phyloP scores from a whole-genome alignment of 2,329 filamentous ascomycete species.

The Akanthomyces uredinophilus region DNA sequence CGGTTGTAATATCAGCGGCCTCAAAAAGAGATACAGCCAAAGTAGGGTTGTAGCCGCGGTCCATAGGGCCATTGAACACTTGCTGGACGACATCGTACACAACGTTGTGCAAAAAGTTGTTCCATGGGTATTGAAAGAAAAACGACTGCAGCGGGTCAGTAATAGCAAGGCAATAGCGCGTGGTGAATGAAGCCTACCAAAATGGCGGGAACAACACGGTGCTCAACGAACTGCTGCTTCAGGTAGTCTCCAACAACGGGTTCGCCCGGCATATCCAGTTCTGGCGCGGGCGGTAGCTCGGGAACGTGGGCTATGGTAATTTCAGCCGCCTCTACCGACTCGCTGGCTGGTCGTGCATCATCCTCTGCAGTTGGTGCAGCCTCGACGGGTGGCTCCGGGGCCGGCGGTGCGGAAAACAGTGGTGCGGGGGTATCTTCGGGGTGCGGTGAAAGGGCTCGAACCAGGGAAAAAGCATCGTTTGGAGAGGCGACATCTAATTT shows the following conservation, averaged over 20 bases:
- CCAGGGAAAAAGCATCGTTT: not conserved
- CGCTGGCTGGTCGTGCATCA: slow-evolving; percentile 4
- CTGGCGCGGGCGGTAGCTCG: slow-evolving; percentile 14
- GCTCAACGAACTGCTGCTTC: slow-evolving; percentile 94
- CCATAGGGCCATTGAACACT: slow-evolving; percentile 98
- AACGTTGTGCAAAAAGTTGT: slow-evolving; percentile 98
- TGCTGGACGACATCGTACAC: slow-evolving; percentile 99
- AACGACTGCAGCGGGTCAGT: slow-evolving; percentile 61
- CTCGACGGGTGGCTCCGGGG: slow-evolving; percentile 26
- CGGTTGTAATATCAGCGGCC: slow-evolving; percentile 79
- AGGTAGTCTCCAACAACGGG: slow-evolving; percentile 91
- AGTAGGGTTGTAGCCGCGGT: slow-evolving; percentile 85
- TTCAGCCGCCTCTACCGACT: slow-evolving; percentile 9
- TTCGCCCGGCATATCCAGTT: slow-evolving; percentile 26
- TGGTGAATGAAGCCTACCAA: slow-evolving; percentile 57
- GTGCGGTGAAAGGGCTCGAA: slow-evolving; percentile 43
- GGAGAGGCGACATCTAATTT: slow-evolving; percentile 9
- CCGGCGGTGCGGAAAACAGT: slow-evolving; percentile 37
- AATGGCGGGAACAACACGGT: slow-evolving; percentile 91
- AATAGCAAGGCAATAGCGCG: not conserved
- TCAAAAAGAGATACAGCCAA: slow-evolving; percentile 92
- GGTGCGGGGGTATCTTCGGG: slow-evolving; percentile 66
- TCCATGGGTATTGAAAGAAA: slow-evolving; percentile 98
- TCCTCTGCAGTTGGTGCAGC: slow-evolving; percentile 16
- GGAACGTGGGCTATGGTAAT: slow-evolving; percentile 11